Base-by-base conservation (phyloP, 2,329 filamentous ascomycete species). In the Colletotrichum liaoningense region DNA sequence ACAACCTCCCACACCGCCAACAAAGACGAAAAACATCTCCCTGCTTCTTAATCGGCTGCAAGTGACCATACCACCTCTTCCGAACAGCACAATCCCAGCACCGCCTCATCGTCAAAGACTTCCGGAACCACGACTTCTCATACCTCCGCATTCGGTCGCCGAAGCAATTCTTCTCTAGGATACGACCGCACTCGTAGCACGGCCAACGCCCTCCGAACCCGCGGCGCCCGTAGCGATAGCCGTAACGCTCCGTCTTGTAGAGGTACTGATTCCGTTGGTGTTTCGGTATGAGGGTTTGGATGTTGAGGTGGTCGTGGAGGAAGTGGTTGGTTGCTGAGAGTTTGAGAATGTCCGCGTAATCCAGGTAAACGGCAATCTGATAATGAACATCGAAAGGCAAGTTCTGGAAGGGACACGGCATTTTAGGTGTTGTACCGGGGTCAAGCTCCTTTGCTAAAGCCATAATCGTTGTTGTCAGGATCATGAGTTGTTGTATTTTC, bases 41-140 rank as follows among this genome's bases (percentile, higher is more conserved):
- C 9, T 57, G 14, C 52, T 67, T 71, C 54, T 55, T 67, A 6
- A 46, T 63, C 16, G 68, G 63, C 30, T 60, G 42, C 33, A 71
- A 16, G 33, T 71, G 63, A 3, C 24, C 30, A 38, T 67, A 71
- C 12, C 52, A 19, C 56, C 14, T 60, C 6, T 33, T 35, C 1
- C 30, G 26, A 46, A 67, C 38, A 28, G 68, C 68, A 33, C 68
- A 71, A 8, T 30, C n/a, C 68, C 68, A 67, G 56, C 63, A 71
- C 3, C 63, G 68, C 16, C 68, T 42, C 9, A 9, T 4, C 42
- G 16, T 38, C 19, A 49, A 19, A 33, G 28, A 38, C 26, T 49
- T 54, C 1, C 28, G 26, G 11, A 19, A 22, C 28, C 19, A n/a
- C 30, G 9, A 14, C 30, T n/a, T 30, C 12, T 67, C 59, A 16